Conservation (phyloP, 1,284 basidiomycete species). For the Moniliophthora roreri region DNA sequence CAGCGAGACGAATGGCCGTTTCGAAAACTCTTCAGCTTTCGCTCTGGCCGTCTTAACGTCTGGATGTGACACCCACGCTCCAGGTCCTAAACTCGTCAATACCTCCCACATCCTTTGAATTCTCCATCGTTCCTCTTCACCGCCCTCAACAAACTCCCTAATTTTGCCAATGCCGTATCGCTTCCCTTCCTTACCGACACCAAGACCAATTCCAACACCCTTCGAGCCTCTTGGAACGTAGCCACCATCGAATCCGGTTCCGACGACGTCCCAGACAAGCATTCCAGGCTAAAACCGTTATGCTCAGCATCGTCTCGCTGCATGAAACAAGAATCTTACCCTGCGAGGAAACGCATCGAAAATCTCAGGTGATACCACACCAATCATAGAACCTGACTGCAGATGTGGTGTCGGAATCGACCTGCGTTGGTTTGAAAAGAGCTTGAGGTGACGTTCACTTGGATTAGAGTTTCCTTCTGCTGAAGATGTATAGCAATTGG, state of each 20-base stretch:
- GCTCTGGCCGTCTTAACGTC: background rate
- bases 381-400: conserved; percentile 52
- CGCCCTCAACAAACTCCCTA: conserved; percentile 22
- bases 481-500: conserved; percentile 36
- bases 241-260: conserved; percentile 83
- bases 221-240: conserved; percentile 57
- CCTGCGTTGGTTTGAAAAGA: conserved; percentile 74
- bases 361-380: conserved; percentile 88
- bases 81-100: conserved; percentile 62
- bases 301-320: background rate
- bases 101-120: conserved; percentile 51
- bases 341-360: conserved; percentile 88
- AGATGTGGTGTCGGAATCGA: conserved; percentile 57
- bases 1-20: conserved; percentile 57
- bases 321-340: background rate
- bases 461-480: conserved; percentile 19
- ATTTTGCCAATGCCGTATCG: conserved; percentile 1
- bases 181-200: conserved; percentile 3
- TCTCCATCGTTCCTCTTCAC: conserved; percentile 43
- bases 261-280: conserved; percentile 76
- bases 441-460: conserved; percentile 47
- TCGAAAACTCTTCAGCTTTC: conserved; percentile 35
- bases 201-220: conserved; percentile 43
- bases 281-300: conserved; percentile 42
- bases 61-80: conserved; percentile 37